Evolutionary conservation across 1,284 basidiomycete genomes (phyloP).

Genomic region (Leccinum ponderosum): DNA sequence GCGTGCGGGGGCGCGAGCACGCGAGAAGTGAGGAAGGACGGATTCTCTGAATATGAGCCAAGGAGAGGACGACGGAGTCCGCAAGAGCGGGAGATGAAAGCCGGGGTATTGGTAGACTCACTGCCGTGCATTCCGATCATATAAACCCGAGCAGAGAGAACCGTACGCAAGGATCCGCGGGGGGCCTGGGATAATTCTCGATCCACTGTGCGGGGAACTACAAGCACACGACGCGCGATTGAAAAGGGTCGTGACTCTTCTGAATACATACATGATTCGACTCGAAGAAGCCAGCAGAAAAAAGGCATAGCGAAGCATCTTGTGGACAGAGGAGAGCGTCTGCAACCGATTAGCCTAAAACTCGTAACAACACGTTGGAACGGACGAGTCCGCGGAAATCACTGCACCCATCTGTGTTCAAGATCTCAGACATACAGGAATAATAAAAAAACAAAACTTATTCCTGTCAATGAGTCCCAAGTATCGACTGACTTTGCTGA

Average conservation of each 20-base stretch:
- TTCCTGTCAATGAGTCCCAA: background rate
- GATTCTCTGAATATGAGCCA: slow-evolving; percentile 10
- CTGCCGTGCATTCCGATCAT: slow-evolving; percentile 23
- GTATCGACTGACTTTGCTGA: background rate
- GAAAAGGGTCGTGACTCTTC: slow-evolving; percentile 10
- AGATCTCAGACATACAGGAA: slow-evolving; percentile 24
- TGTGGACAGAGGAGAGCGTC: slow-evolving; percentile 12
- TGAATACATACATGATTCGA: slow-evolving; percentile 8
- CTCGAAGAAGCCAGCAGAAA: slow-evolving; percentile 13
- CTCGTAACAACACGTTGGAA: slow-evolving; percentile 28
- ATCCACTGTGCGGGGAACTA: slow-evolving; percentile 32
- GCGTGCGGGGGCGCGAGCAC: slow-evolving; percentile 7
- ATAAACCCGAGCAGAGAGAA: slow-evolving; percentile 20
- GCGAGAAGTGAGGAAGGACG: slow-evolving; percentile 13
- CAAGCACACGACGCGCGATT: slow-evolving; percentile 11
- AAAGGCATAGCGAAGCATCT: slow-evolving; percentile 15
- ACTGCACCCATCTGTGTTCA: slow-evolving; percentile 16
- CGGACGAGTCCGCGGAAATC: slow-evolving; percentile 33
- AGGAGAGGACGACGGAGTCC: slow-evolving; percentile 16
- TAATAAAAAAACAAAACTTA: slow-evolving; percentile 2
- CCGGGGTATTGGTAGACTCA: slow-evolving; percentile 13
- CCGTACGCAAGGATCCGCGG: slow-evolving; percentile 34
- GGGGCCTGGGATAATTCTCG: slow-evolving; percentile 29
- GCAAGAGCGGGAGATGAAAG: slow-evolving; percentile 6
- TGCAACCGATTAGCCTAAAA: slow-evolving; percentile 25